Conservation (phyloP, 1,284 basidiomycete genomes). For the Sphaerobolus stellatus region DNA sequence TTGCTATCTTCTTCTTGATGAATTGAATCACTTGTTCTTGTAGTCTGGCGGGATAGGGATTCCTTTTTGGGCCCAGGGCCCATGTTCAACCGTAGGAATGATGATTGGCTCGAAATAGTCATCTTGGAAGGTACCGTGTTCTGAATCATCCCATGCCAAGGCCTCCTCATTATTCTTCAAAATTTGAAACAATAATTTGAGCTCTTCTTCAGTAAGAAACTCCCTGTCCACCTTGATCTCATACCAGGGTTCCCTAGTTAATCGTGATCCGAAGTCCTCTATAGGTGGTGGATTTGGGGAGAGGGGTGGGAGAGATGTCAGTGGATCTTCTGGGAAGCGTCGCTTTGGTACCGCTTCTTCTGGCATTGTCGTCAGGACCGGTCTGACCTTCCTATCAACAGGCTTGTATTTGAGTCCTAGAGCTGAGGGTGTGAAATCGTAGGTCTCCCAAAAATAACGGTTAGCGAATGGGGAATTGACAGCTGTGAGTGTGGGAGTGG, state of each 20-base stretch:
- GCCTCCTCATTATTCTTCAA: slow-evolving; percentile 24
- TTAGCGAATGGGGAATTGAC: too few species aligned
- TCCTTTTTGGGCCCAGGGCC: slow-evolving; percentile 35
- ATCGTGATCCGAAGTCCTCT: slow-evolving; percentile 15
- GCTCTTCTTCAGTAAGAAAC: slow-evolving; percentile 33
- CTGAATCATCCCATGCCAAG: slow-evolving; percentile 34
- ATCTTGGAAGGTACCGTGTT: slow-evolving; percentile 31
- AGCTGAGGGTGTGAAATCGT: too few species aligned
- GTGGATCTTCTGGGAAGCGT: slow-evolving; percentile 19
- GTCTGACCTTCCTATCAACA: slow-evolving; percentile 25
- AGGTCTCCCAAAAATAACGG: too few species aligned
- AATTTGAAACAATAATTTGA: slow-evolving; percentile 17
- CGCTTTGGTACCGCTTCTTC: slow-evolving; percentile 20
- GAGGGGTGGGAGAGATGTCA: slow-evolving; percentile 14
- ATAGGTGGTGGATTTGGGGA: slow-evolving; percentile 17
- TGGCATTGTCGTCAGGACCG: slow-evolving; percentile 26
- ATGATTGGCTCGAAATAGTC: slow-evolving; percentile 36
- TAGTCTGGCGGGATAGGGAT: slow-evolving; percentile 42
- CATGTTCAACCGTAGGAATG: slow-evolving; percentile 35
- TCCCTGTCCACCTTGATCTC: slow-evolving; percentile 21
- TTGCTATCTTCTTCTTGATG: slow-evolving; percentile 30
- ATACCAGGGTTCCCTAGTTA: slow-evolving; percentile 19
- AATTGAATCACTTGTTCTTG: slow-evolving; percentile 31
- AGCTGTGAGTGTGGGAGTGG: too few species aligned
- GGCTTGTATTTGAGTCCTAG: slow-evolving; percentile 22